Base-by-base conservation (phyloP, 305 asterid species). In the Solanum hybrid region DNA sequence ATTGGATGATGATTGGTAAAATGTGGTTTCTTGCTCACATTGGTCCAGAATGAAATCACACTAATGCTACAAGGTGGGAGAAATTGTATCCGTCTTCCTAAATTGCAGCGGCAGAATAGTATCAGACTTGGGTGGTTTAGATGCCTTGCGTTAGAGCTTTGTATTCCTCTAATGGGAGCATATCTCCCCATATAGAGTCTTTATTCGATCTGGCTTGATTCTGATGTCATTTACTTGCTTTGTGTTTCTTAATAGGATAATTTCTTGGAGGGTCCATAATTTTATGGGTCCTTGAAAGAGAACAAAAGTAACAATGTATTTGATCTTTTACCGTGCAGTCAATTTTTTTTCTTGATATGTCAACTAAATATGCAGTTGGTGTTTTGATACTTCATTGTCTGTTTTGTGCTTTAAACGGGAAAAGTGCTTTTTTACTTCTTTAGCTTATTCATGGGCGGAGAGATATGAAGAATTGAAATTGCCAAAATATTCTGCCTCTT, bases 1-100 rank as follows among this genome's bases (percentile, higher is more conserved):
- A 76, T 76, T 42, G 92, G 90, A 92, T 76, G 87, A 86, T 37
- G 71, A 90, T 84, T 89, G 79, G 26, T 64, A 37, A 86, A 78
- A 20, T 81, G 76, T 34, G 67, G 86, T 80, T 89, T 91, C 76
- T 87, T 78, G 69, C 75, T 90, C 78, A 77, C 85, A 33, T 73
- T 46, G 77, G 34, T 83, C 8, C 40, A 29, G 16, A 83, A 28
- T 83, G 39, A 83, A 29, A 46, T 46, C 39, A 29, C 87, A 46
- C 71, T 29, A 29, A 24, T 83, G 74, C 74, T 83, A 46, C 74
- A 9, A 83, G 39, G 73, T 83, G 73, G 11, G 18, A 83, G 87
- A 83, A 61, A 84, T 51, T 84, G 88, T 46, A 51, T 84, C 29
- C 8, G 8, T 84, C 42, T 84, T 84, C 75, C 75, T 51, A 31